Base-by-base conservation (phyloP, 495 filamentous ascomycete genomes). In the Penicillium cinerascens region DNA sequence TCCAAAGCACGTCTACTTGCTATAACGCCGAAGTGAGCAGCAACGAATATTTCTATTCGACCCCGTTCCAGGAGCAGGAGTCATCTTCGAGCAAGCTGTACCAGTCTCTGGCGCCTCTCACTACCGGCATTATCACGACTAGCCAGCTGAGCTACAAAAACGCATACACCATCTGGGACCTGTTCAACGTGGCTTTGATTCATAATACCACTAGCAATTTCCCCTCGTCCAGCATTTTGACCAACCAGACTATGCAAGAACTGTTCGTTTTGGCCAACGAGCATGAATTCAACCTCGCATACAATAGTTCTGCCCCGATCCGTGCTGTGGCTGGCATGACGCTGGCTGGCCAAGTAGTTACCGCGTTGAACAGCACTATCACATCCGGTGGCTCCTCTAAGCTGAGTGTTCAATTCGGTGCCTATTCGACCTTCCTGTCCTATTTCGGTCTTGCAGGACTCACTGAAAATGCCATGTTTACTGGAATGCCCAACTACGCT, bases 101-200 rank as follows among this genome's bases (percentile, higher is more conserved):
- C 73, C 54, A 75, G 59, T 65, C 58, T 46, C 55, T 90, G 26
- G 60, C 76, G 35, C 83, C 85, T 7, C 63, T 82, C n/a, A n/a
- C n/a, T 20, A 68, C 86, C 66, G 79, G 84, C 63, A 52, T 59
- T 35, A 78, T 78, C 8, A 82, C 83, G 59, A 63, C 65, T 16
- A 68, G 50, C 33, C 55, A 78, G 42, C 67, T 78, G 27, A 85
- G 39, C 56, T 88, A 76, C 72, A 81, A 83, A 63, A 87, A 88
- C 65, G 85, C 81, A 27, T 89, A 86, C 65, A 66, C 71, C 45
- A 83, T 78, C 49, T 78, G 67, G 60, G 75, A 78, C 56, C 56
- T 72, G 23, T 52, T 78, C 36, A 67, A 75, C 52, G 73, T 76
- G 27, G 75, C 69, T 16, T 33, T 43, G 2, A 77, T 78, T 51